Evolutionary conservation across 495 filamentous ascomycete species (phyloP), one percentile per base, ranked within the genome.

Genomic region (Neurospora sp.): DNA sequence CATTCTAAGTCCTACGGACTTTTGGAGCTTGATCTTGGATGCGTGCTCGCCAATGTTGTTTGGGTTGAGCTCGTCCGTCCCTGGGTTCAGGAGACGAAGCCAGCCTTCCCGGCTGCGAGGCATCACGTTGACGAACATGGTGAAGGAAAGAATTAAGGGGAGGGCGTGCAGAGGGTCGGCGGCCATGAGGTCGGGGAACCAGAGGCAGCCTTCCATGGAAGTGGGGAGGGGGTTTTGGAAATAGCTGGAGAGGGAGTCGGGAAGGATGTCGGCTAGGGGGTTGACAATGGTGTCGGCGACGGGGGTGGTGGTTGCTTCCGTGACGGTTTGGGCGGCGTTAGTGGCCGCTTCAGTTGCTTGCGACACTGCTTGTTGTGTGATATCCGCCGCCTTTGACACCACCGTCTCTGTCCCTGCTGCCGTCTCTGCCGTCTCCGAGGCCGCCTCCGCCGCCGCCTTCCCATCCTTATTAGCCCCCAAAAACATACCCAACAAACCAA

Each of bases 181-280:
- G 7, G 82, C 84, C 16, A 90, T 84, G 6, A 98, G 87, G 80
- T 97, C 87, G 5, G 88, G 85, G 78, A 96, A 94, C 93, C 94
- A 98, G 8, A 93, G 84, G 4, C 88, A 87, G 12, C 94, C 94
- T 74, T 93, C 94, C 2, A 81, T 93, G 88, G 66, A 87, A 70
- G 76, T 69, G 7, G 42, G 42, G n/a, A 41, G 27, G 42, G 53
- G 1, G 44, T 35, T 68, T n/a, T 35, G 70, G 27, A 35, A 68
- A 8, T 35, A 71, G 35, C 0, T 14, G 5, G 53, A 66, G 53
- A 66, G 27, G 14, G 53, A 66, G 7, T 31, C 22, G 27, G 53
- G 53, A 7, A 35, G 70, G 9, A 39, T 22, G 35, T 22, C 2
- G 42, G 22, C 3, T 5, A 46, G 40, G 39, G 18, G 22, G 35